phyloP scores from a whole-genome alignment of 2,329 filamentous ascomycete genomes.

The Anisogramma anomala region DNA sequence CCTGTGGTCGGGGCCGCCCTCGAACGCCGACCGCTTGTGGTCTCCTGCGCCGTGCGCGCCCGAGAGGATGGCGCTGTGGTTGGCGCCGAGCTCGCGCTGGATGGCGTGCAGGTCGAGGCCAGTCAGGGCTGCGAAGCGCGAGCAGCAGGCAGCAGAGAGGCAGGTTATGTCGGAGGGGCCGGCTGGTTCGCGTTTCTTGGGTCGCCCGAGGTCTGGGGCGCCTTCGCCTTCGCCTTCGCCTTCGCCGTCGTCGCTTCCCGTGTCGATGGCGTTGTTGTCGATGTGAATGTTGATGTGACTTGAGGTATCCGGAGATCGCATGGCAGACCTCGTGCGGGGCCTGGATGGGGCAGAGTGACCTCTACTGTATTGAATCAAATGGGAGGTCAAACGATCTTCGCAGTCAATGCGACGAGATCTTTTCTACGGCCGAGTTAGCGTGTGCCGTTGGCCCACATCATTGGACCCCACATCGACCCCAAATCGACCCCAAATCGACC shows the following conservation, averaged over 20 bases:
- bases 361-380: too few relatives aligned
- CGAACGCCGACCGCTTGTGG: slow-evolving; percentile 12
- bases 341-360: too few relatives aligned
- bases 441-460: too few relatives aligned
- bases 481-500: too few relatives aligned
- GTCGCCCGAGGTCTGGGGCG: not conserved
- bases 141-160: slow-evolving; percentile 11
- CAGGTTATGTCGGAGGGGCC: slow-evolving; percentile 6
- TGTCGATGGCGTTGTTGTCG: slow-evolving; percentile 6
- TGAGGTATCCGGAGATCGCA: too few relatives aligned
- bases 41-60: not conserved
- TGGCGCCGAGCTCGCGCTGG: slow-evolving; percentile 7
- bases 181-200: not conserved
- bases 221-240: not conserved
- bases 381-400: too few relatives aligned
- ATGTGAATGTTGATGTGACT: slow-evolving; percentile 7
- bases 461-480: too few relatives aligned
- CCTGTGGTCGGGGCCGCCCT: slow-evolving; percentile 11
- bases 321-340: too few relatives aligned
- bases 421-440: too few relatives aligned
- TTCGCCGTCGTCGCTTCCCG: not conserved
- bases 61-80: not conserved
- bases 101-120: slow-evolving; percentile 11
- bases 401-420: too few relatives aligned
- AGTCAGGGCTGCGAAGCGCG: slow-evolving; percentile 12